phyloP scores from a whole-genome alignment of 176 grass and related monocot species.

The Hordeum marinum region DNA sequence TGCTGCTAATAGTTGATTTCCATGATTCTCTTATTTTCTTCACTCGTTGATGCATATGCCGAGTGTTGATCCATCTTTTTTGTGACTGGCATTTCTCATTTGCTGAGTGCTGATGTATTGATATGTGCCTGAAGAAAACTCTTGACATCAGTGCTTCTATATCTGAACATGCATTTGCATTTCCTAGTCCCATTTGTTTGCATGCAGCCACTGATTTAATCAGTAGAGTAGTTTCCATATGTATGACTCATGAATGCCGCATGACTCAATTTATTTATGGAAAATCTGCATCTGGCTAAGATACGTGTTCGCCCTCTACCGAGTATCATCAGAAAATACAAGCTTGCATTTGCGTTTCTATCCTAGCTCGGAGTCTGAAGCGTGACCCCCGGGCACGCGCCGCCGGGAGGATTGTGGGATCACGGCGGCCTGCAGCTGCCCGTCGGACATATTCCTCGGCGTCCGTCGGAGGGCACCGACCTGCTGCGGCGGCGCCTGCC shows the following conservation, averaged over 20 bases:
- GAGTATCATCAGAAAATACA: background rate
- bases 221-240: too few relatives aligned
- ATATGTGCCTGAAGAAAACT: background rate
- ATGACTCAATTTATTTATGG: background rate
- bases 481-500: slow-evolving; percentile 7
- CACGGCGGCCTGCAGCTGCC: slow-evolving; percentile 7
- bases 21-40: background rate
- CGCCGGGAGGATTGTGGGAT: slow-evolving; percentile 21
- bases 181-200: background rate
- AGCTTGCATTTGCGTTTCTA: background rate
- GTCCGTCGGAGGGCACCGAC: slow-evolving; percentile 2
- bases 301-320: background rate
- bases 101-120: background rate
- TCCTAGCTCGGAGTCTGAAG: slow-evolving; percentile 59
- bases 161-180: background rate
- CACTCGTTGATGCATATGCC: too few relatives aligned
- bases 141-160: background rate
- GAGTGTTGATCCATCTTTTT: too few relatives aligned
- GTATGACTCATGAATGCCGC: background rate
- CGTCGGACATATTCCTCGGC: slow-evolving; percentile 53
- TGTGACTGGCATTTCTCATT: background rate
- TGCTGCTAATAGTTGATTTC: slow-evolving; percentile 42
- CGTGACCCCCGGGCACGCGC: slow-evolving; percentile 9
- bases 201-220: background rate
- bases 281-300: background rate